Evolutionary conservation across 1,284 basidiomycete genomes (phyloP), one percentile per base, ranked within the genome.

Genomic region (Pascua guehoae): DNA sequence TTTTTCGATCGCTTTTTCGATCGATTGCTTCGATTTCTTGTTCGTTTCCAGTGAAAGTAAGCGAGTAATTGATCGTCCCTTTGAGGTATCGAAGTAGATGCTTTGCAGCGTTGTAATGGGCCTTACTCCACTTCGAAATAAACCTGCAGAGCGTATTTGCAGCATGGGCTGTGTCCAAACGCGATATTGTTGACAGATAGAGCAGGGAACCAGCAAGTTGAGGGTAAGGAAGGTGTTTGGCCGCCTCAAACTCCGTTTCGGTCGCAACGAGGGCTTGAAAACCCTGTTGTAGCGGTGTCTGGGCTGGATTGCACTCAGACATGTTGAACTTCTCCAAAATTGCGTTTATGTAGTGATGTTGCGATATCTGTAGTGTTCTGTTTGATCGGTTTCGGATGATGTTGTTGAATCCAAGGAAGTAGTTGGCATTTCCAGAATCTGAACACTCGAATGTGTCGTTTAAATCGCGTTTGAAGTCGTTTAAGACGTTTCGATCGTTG

Each of bases 341-440:
- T 4, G 56, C n/a, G 16, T 58, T 42, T 5, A 65, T 10, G 49
- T 66, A 65, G 37, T 63, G 58, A 42, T 66, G 53, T 37, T 66
- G 67, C 10, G 51, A 57, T 12, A 67, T 52, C n/a, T 52, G 58
- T 7, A 67, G 54, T 10, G 18, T 62, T 7, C 53, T 12, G 12
- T 46, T 12, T 15, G 49, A 1, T 12, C 57, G 38, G 47, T 60
- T 46, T 8, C 64, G 41, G 38, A 53, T 18, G 16, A 67, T n/a
- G n/a, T n/a, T 56, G 44, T 64, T 60, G 51, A 66, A 56, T 14
- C 61, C 59, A 14, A 65, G 58, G 60, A 69, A 64, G 48, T 68
- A 42, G 15, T n/a, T n/a, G 8, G 15, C 41, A 42, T 8, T 12
- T 12, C 41, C 41, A 42, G 12, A 12, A 16, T 42, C 41, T 8